These are phyloP conservation scores for Boletus sp. DNA, from an alignment of 768 basidiomycete species.

Conservation along the genomic window DNA sequence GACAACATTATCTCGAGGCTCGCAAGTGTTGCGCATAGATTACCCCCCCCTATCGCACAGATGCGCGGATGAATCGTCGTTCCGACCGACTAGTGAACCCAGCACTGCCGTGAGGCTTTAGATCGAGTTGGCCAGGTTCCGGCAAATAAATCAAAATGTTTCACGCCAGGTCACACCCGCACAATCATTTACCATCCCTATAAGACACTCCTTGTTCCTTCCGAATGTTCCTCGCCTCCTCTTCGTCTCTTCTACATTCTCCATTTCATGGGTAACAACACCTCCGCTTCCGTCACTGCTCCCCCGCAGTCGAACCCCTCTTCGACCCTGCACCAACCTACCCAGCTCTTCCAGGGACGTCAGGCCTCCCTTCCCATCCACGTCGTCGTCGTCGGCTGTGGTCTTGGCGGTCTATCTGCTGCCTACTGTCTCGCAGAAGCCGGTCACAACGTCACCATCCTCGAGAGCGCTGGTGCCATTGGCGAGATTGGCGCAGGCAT, in stretches of 20 bases:
- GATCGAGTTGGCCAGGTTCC: neutral
- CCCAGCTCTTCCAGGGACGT: conserved; percentile 23
- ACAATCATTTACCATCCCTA: neutral
- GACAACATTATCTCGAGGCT: no score
- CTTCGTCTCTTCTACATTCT: neutral
- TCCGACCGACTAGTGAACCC: neutral
- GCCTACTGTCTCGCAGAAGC: conserved; percentile 45
- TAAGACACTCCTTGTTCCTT: conserved; percentile 4
- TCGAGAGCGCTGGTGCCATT: conserved; percentile 40
- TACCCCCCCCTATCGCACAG: neutral
- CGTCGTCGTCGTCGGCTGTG: conserved; percentile 49
- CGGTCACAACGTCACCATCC: conserved; percentile 48
- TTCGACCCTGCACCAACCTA: neutral
- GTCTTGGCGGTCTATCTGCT: conserved; percentile 48
- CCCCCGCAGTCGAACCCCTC: neutral
- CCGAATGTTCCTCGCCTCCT: neutral
- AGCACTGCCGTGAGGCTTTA: neutral
- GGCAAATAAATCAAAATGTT: no score
- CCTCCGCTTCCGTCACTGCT: neutral
- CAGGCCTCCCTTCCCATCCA: conserved; percentile 28
- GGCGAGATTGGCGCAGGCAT: conserved; percentile 54
- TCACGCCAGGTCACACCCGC: conserved; percentile 11
- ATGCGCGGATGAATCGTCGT: neutral
- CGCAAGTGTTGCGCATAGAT: no score
- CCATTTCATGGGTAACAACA: neutral